Percentiles rank a stretch among this genome's conserved stretches.
Evolutionary conservation across 2,329 filamentous ascomycete genomes (phyloP).

Genomic region (Alternaria dauci): DNA sequence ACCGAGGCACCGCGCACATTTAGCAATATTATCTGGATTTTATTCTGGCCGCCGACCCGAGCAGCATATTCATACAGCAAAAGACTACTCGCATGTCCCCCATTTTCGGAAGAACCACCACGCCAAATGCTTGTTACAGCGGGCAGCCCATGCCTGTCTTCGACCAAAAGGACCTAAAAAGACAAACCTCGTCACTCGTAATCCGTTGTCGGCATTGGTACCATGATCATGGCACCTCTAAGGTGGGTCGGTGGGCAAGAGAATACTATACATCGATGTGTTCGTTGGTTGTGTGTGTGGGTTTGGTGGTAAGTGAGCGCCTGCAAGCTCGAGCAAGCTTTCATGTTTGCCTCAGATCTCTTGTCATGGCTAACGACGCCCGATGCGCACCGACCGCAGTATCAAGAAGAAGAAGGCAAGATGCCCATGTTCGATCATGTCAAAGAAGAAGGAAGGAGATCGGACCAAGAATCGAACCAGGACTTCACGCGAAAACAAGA

Average conservation of each 20-base stretch:
- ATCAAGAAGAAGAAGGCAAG: conserved; percentile 10
- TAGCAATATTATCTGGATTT: conserved; percentile 23
- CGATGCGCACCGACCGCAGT: conserved; percentile 3
- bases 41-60: conserved; percentile 14
- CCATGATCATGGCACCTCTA: conserved; percentile 18
- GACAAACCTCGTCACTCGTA: conserved; percentile 35
- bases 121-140: conserved; percentile 8
- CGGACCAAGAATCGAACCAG: conserved; percentile 17
- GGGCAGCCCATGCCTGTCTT: conserved; percentile 9
- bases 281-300: conserved; percentile 11
- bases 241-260: conserved; percentile 13
- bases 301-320: conserved; percentile 9
- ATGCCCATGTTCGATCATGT: conserved; percentile 16
- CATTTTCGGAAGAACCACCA: conserved; percentile 11
- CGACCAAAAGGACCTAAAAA: conserved; percentile 25
- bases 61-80: conserved; percentile 32
- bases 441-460: conserved; percentile 11
- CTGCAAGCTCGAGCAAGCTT: conserved; percentile 17
- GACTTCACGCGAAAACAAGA: conserved; percentile 19
- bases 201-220: conserved; percentile 27
- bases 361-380: conserved; percentile 1
- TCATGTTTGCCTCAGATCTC: conserved; percentile 13
- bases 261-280: conserved; percentile 35
- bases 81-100: conserved; percentile 13
- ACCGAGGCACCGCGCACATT: background rate